Evolutionary conservation across 2,329 filamentous ascomycete genomes (phyloP), one percentile per base, ranked within the genome.

Genomic region (Arthroderma sp.): DNA sequence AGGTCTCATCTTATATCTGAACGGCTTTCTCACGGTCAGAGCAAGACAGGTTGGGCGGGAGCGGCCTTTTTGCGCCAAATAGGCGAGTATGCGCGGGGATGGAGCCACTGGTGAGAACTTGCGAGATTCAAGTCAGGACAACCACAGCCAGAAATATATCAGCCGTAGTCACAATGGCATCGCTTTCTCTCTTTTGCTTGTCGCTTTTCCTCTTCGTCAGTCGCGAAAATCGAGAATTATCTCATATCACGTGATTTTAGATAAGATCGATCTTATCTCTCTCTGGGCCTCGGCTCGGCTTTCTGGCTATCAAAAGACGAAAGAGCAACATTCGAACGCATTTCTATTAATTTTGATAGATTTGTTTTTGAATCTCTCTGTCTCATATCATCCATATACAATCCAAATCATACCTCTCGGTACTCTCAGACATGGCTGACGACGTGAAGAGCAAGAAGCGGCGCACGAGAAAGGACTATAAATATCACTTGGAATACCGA

Each of bases 401-500:
- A 2, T 34, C n/a, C 2, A 8, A 22, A 22, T 22, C 1, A 22
- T 22, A 22, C 15, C 15, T 22, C 15, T 5, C 10, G 11, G 8
- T 10, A 3, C 8, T 6, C 4, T 36, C 1, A 10, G 48, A 10
- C 22, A 59, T 61, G 56, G 50, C 55, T 11, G 48, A 58, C 46
- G 57, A 64, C 29, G 54, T 55, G 40, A 51, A 62, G 31, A 66
- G 78, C 40, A 88, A 84, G 64, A 66, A 66, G 49, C 76, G 82
- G 40, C 73, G 66, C 39, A 75, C 51, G 36, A 58, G 85, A 49
- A 67, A 68, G 34, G 85, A 94, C 64, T 95, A 94, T 64, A 71
- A 72, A 40, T 94, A 81, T 61, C 69, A 80, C 36, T 73, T 89
- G 29, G 83, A 91, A 52, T 94, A 94, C 61, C 74, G 86, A 46